A percentile compares a stretch with the other conserved stretches of the same genome.
phyloP scores from a whole-genome alignment of 2,329 filamentous ascomycete genomes.

The Apiospora phragmitis region DNA sequence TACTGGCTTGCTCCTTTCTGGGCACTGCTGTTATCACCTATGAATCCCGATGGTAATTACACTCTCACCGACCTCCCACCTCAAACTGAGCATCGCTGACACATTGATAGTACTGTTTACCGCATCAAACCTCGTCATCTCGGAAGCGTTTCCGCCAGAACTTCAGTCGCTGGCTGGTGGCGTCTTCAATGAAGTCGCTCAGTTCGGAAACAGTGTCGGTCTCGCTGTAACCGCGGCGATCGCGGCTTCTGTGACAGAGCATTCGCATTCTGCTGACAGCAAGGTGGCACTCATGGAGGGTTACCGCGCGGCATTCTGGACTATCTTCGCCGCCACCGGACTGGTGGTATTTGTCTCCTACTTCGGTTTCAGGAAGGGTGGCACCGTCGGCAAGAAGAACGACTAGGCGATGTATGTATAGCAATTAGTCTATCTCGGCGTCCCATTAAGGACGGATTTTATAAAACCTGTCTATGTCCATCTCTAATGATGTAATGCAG shows the following conservation, averaged over 20 bases:
- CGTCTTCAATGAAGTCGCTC: constrained; percentile 59
- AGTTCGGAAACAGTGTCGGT: constrained; percentile 57
- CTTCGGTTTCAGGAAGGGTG: constrained; percentile 43
- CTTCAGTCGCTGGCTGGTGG: constrained; percentile 60
- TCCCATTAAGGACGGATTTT: not conserved
- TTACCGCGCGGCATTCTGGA: constrained; percentile 55
- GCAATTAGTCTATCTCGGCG: not conserved
- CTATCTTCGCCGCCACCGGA: constrained; percentile 45
- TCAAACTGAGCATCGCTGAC: not conserved
- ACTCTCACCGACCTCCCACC: not conserved
- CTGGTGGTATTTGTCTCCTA: constrained; percentile 35
- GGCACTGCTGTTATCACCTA: constrained; percentile 44
- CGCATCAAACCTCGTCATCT: constrained; percentile 54
- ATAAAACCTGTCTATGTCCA: not conserved
- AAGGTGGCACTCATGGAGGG: constrained; percentile 45
- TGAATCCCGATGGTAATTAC: not conserved
- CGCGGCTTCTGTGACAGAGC: constrained; percentile 43
- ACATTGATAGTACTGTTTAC: constrained; percentile 51
- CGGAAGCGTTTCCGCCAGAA: constrained; percentile 53
- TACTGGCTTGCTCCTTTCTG: constrained; percentile 53
- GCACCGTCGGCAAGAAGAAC: constrained; percentile 47
- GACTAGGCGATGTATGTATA: not conserved
- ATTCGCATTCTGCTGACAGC: constrained; percentile 24
- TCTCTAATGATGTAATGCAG: not conserved
- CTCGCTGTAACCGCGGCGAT: constrained; percentile 52